Conservation (phyloP, 2,329 filamentous ascomycete genomes). For the Akanthomyces muscarius region DNA sequence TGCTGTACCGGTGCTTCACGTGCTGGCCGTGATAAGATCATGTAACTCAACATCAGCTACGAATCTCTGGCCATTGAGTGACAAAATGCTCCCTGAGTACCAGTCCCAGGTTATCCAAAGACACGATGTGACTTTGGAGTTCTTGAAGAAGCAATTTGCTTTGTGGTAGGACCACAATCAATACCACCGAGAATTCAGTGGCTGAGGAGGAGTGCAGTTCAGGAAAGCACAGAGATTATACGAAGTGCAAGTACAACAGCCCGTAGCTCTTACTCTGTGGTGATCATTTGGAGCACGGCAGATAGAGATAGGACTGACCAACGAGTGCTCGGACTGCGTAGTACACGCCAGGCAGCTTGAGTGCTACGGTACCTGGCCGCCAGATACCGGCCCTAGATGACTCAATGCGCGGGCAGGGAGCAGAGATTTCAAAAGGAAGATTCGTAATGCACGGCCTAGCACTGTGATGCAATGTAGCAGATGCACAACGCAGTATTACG, state of each 20-base stretch:
- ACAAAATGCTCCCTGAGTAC: no score
- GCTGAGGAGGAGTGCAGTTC: not conserved
- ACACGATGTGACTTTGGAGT: not conserved
- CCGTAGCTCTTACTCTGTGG: not conserved
- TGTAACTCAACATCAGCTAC: not conserved
- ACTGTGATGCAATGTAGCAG: not conserved
- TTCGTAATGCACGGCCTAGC: not conserved
- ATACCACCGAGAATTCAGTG: not conserved
- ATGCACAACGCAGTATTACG: not conserved
- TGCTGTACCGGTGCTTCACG: not conserved
- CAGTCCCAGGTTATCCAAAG: not conserved
- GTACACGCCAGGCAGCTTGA: not conserved
- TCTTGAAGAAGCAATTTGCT: no score
- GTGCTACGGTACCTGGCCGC: not conserved
- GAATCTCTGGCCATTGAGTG: no score
- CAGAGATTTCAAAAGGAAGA: not conserved
- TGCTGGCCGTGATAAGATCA: no score
- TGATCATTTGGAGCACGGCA: not conserved
- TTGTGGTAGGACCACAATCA: not conserved
- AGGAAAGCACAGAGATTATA: not conserved
- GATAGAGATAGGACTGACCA: not conserved
- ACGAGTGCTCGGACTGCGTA: not conserved
- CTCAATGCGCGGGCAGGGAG: not conserved
- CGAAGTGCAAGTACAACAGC: not conserved
- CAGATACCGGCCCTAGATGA: not conserved